Evolutionary conservation across 768 basidiomycete species (phyloP), one percentile per base, ranked within the genome.

Genomic region (Lactarius hengduanensis): DNA sequence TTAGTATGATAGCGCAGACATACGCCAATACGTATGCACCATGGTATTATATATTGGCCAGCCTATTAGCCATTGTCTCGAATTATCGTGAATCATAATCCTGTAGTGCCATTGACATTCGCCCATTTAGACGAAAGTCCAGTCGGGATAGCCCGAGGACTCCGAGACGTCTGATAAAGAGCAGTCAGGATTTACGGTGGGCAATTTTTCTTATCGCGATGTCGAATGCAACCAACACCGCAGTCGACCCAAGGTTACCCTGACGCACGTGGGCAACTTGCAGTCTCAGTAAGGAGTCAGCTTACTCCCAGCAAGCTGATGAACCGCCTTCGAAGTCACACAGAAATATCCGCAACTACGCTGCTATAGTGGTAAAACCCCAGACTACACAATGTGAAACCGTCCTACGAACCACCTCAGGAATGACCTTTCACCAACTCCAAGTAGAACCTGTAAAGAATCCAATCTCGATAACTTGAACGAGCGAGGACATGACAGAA

Each of bases 371-470:
- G 7, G 13, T 41, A 30, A 30, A 32, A 34, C 45, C n/a, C 30
- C 41, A 56, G 13, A 41, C 50, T 47, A 50, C 60, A 65, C 30
- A n/a, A 55, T 28, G 50, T 13, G 50, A 57, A 45, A 36, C 20
- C 3, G 26, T 13, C 9, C 13, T 34, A 20, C 40, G 26, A 36
- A 18, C 26, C 45, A 68, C 55, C 47, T 22, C 43, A 13, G 30
- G 18, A 57, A 45, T 15, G 22, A 36, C n/a, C 41, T 59, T 15
- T 40, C 36, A 36, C 55, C 54, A 20, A 45, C 15, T 54, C n/a
- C 9, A 47, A 10, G 40, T n/a, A n/a, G 30, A 30, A 11, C 36
- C 38, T 40, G 15, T 11, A 22, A 28, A n/a, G 38, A 36, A 11
- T 26, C 32, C 62, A 36, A 53, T 20, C 32, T 38, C 16, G 18